Percentiles rank a stretch among this genome's conserved stretches.
Evolutionary conservation across 179 eudicot species (phyloP).

Genomic region (Vitellaria paradoxa): DNA sequence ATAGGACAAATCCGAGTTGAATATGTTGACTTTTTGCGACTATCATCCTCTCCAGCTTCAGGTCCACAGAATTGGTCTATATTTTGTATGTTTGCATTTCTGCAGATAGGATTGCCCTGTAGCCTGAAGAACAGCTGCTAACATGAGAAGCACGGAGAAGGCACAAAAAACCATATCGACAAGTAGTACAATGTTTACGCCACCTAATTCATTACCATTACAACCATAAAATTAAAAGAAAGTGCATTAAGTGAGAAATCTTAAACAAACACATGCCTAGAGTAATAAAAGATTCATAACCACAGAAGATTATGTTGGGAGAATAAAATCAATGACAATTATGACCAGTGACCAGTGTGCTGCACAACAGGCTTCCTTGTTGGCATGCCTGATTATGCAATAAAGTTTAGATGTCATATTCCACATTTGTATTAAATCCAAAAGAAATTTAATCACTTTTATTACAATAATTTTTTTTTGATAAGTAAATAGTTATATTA

Average conservation of each 20-base stretch:
- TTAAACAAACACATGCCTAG: not conserved
- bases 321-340: too few species aligned
- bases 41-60: constrained; percentile 36
- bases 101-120: constrained; percentile 69
- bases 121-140: constrained; percentile 47
- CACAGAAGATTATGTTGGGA: not conserved
- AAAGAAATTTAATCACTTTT: too few species aligned
- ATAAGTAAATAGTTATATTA: too few species aligned
- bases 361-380: too few species aligned
- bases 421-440: too few species aligned
- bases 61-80: constrained; percentile 48
- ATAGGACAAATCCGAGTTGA: constrained; percentile 38
- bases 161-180: too few species aligned
- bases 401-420: too few species aligned
- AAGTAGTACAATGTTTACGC: not conserved
- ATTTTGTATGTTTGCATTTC: constrained; percentile 30
- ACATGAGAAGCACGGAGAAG: constrained; percentile 10
- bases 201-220: not conserved
- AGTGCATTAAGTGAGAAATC: not conserved
- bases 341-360: too few species aligned
- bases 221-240: not conserved
- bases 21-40: constrained; percentile 19
- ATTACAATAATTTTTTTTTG: too few species aligned
- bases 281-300: not conserved
- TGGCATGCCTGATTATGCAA: too few species aligned